Evolutionary conservation across 2,329 filamentous ascomycete species (phyloP).

Genomic region (Xylaria sp.): DNA sequence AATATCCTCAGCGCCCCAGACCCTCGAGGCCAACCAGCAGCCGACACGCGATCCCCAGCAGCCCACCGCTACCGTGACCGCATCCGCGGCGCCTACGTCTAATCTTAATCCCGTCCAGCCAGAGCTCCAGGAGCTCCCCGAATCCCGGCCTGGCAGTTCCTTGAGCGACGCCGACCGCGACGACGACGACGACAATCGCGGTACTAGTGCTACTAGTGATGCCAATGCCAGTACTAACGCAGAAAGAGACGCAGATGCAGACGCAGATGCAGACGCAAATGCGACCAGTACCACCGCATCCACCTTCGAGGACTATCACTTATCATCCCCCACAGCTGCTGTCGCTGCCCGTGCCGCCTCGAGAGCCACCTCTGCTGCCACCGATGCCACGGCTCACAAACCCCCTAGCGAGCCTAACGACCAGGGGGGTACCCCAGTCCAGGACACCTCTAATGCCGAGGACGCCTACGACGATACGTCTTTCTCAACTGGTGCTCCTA

Average conservation of each 20-base stretch:
- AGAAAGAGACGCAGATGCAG: background rate
- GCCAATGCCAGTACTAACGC: background rate
- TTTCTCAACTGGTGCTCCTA: conserved; percentile 43
- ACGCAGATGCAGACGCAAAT: conserved; percentile 22
- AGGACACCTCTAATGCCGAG: conserved; percentile 48
- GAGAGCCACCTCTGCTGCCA: conserved; percentile 61
- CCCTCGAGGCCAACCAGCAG: conserved; percentile 25
- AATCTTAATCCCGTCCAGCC: conserved; percentile 7
- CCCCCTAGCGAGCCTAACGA: conserved; percentile 35
- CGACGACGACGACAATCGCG: conserved; percentile 1
- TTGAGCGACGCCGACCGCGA: conserved; percentile 19
- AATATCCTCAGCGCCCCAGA: conserved; percentile 14
- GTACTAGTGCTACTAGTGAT: conserved; percentile 21
- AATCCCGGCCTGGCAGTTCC: conserved; percentile 20
- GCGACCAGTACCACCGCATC: conserved; percentile 60
- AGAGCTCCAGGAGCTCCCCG: conserved; percentile 15
- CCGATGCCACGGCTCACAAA: conserved; percentile 42
- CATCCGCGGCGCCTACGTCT: conserved; percentile 21
- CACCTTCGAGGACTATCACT: conserved; percentile 57
- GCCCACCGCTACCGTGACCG: conserved; percentile 15
- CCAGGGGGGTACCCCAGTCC: conserved; percentile 37
- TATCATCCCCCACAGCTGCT: conserved; percentile 68
- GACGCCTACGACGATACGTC: conserved; percentile 50
- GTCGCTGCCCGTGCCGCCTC: conserved; percentile 62
- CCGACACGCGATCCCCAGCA: conserved; percentile 28